Evolutionary conservation across 2,329 filamentous ascomycete genomes (phyloP), one percentile per base, ranked within the genome.

Genomic region (Fusarium sambucinum): DNA sequence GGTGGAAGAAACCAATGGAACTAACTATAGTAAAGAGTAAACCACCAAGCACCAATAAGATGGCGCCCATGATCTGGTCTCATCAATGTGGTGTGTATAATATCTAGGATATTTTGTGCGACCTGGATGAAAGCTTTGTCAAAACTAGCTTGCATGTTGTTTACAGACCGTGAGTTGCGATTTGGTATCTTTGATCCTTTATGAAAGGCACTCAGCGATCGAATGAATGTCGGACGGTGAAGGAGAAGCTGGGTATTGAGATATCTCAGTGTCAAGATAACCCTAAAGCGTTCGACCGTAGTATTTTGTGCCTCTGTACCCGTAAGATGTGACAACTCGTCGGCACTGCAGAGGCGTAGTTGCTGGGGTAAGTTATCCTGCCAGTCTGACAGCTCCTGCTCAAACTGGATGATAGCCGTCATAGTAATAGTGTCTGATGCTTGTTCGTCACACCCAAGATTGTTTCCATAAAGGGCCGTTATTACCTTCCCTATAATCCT

Each of bases 21-120:
- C 35, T 40, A 17, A 68, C 68, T 54, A 29, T 70, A 70, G 23
- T 70, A 70, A 13, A 70, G 40, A 1, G 67, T 68, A 4, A 68
- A 70, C 68, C 68, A 70, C 68, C 68, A 70, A 0, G 68, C 68
- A 1, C 68, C 67, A 1, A 70, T 47, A 12, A 66, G 37, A n/a
- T 59, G 38, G 1, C 61, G 48, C 21, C 68, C 21, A 25, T 48
- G 55, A 7, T 57, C 32, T 17, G 47, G 42, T 5, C 48, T 52
- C 10, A 32, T 68, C 3, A 68, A 25, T 4, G 66, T 25, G 0
- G 37, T 30, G 6, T 70, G 45, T 0, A 70, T 68, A 2, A 68
- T 53, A 13, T 61, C 52, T 13, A 70, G 57, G 5, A 55, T 65
- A 2, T 32, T 58, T 19, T 70, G 52, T 0, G 68, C 68, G 1